These are phyloP conservation scores for Crassisporium funariophilum DNA, from an alignment of 768 basidiomycete species.

Conservation along the genomic window DNA sequence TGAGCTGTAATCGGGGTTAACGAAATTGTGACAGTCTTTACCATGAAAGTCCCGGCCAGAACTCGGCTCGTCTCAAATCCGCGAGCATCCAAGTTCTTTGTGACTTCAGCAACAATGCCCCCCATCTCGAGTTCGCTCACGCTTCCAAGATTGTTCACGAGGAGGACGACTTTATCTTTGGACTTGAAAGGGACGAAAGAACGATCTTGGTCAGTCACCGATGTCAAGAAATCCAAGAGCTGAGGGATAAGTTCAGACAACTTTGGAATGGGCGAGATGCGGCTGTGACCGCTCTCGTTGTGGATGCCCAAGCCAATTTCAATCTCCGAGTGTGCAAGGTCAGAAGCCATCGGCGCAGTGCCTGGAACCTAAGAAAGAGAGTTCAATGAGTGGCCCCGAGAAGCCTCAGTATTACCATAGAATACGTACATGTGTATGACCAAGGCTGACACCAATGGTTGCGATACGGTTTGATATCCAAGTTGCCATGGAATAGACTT, in stretches of 20 bases:
- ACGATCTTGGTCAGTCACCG: slow-evolving; percentile 74
- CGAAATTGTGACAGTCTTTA: slow-evolving; percentile 24
- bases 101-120: slow-evolving; percentile 65
- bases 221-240: slow-evolving; percentile 70
- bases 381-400: too few species aligned
- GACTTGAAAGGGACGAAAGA: slow-evolving; percentile 74
- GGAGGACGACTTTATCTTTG: slow-evolving; percentile 71
- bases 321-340: slow-evolving; percentile 64
- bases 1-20: not conserved
- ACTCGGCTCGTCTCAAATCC: slow-evolving; percentile 63
- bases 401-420: too few species aligned
- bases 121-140: slow-evolving; percentile 81
- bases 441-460: slow-evolving; percentile 85
- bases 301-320: slow-evolving; percentile 94
- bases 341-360: slow-evolving; percentile 57
- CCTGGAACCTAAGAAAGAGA: slow-evolving; percentile 64
- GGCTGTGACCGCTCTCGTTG: slow-evolving; percentile 79
- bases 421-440: slow-evolving; percentile 78
- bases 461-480: slow-evolving; percentile 68
- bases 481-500: slow-evolving; percentile 67
- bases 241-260: slow-evolving; percentile 69
- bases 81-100: slow-evolving; percentile 53
- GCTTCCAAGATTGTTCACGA: slow-evolving; percentile 90
- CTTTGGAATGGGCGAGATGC: slow-evolving; percentile 70
- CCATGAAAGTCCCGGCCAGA: slow-evolving; percentile 87